These are phyloP conservation scores for Aleurites moluccanus DNA, from an alignment of 441 rosid genomes.

Conservation along the genomic window DNA sequence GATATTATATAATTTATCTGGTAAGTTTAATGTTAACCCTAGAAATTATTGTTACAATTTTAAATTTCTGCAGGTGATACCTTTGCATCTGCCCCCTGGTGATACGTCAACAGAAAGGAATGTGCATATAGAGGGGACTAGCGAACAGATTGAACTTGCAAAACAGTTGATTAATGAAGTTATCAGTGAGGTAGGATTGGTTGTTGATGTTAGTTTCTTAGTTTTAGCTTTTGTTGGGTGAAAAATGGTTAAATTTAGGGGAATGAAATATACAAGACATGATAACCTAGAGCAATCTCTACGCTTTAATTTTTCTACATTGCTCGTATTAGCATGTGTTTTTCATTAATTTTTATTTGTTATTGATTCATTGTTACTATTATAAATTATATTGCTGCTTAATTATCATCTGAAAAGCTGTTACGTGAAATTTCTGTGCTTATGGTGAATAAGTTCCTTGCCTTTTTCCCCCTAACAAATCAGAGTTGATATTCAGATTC, in stretches of 20 bases:
- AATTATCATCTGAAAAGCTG: background rate
- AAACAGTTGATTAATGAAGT: conserved; percentile 90
- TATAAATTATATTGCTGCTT: background rate
- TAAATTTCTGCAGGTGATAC: conserved; percentile 63
- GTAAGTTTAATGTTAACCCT: background rate
- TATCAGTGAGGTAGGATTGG: conserved; percentile 90
- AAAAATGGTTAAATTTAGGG: background rate
- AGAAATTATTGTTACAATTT: background rate
- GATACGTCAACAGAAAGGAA: conserved; percentile 74
- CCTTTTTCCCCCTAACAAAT: no score
- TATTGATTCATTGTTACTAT: background rate
- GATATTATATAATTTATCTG: background rate
- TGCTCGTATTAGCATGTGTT: background rate
- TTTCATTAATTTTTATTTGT: background rate
- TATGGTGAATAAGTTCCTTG: background rate
- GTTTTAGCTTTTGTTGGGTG: conserved; percentile 1
- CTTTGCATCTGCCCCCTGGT: conserved; percentile 95
- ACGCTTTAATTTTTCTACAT: background rate
- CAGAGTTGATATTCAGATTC: background rate
- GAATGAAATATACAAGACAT: background rate
- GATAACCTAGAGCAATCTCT: background rate
- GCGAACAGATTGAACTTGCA: conserved; percentile 87
- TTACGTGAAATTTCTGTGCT: background rate
- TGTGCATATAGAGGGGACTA: conserved; percentile 91
- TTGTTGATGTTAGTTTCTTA: conserved; percentile 29